These are phyloP conservation scores for Yarrowia sp. DNA, from an alignment of 805 yeast species.

Conservation along the genomic window DNA sequence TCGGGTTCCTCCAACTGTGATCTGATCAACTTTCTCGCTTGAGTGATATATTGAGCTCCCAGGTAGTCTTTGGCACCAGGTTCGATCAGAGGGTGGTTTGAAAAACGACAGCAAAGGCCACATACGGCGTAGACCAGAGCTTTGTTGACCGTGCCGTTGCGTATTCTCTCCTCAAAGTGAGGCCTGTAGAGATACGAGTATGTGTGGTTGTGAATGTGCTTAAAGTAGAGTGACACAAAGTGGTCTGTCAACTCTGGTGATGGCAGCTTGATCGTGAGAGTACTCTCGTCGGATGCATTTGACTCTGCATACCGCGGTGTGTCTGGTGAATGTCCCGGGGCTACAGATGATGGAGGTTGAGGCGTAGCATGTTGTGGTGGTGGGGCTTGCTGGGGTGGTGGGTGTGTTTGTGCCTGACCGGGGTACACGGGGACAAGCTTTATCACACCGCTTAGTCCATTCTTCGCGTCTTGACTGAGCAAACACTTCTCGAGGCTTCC, in stretches of 20 bases:
- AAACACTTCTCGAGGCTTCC: slow-evolving; percentile 42
- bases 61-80: slow-evolving; percentile 40
- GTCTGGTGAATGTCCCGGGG: slow-evolving; percentile 19
- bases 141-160: slow-evolving; percentile 46
- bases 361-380: slow-evolving; percentile 21
- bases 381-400: background rate
- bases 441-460: slow-evolving; percentile 19
- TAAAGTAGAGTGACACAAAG: slow-evolving; percentile 50
- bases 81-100: slow-evolving; percentile 48
- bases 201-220: slow-evolving; percentile 49
- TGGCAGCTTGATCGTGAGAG: slow-evolving; percentile 38
- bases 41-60: slow-evolving; percentile 42
- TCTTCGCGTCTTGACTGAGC: slow-evolving; percentile 25
- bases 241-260: slow-evolving; percentile 48
- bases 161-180: slow-evolving; percentile 46
- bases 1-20: slow-evolving; percentile 47
- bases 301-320: slow-evolving; percentile 14
- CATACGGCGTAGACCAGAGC: slow-evolving; percentile 49
- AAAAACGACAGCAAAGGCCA: slow-evolving; percentile 50
- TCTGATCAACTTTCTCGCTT: slow-evolving; percentile 42
- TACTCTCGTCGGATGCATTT: slow-evolving; percentile 32
- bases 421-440: slow-evolving; percentile 27
- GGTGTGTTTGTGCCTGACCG: slow-evolving; percentile 1
- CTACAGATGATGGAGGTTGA: background rate
- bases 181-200: slow-evolving; percentile 50